Percentiles rank a stretch among this genome's conserved stretches.
These are phyloP conservation scores for Aspergillus taichungensis DNA, from an alignment of 495 filamentous ascomycete species.

Conservation along the genomic window DNA sequence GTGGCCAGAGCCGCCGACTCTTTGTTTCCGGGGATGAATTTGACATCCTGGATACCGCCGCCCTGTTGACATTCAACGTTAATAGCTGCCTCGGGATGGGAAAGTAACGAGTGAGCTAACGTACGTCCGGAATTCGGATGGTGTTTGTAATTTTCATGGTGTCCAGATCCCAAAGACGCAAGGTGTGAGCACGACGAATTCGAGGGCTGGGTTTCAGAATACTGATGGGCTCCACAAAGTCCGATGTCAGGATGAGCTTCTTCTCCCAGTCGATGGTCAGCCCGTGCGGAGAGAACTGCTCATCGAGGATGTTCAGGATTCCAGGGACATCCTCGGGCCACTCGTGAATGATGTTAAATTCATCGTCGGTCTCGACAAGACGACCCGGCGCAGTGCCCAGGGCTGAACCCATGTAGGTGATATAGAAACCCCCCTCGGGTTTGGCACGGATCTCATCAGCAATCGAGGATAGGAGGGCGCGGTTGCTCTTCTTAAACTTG, in stretches of 20 bases:
- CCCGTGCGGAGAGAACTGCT: conserved; percentile 54
- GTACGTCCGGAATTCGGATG: conserved; percentile 51
- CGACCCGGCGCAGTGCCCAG: conserved; percentile 49
- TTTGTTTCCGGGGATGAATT: conserved; percentile 54
- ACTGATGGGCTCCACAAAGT: conserved; percentile 51
- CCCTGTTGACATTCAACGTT: conserved; percentile 21
- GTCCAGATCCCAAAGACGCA: conserved; percentile 50
- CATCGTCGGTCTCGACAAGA: conserved; percentile 49
- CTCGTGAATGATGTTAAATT: conserved; percentile 54
- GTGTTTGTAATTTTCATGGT: conserved; percentile 47
- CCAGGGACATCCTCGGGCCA: conserved; percentile 46
- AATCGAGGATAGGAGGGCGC: conserved; percentile 46
- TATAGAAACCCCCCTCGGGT: conserved; percentile 55
- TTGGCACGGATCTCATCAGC: conserved; percentile 57
- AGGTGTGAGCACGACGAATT: conserved; percentile 44
- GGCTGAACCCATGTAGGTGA: conserved; percentile 52
- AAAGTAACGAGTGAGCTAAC: conserved; percentile 3
- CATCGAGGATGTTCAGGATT: conserved; percentile 44
- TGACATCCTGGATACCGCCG: conserved; percentile 55
- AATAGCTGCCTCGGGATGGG: too few relatives aligned
- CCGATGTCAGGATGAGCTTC: conserved; percentile 49
- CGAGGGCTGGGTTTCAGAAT: conserved; percentile 51
- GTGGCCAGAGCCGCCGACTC: conserved; percentile 53
- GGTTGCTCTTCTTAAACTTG: conserved; percentile 50
- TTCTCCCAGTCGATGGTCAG: conserved; percentile 49